Base-by-base conservation (phyloP, 805 yeast species). In the Lipomyces starkeyi region DNA sequence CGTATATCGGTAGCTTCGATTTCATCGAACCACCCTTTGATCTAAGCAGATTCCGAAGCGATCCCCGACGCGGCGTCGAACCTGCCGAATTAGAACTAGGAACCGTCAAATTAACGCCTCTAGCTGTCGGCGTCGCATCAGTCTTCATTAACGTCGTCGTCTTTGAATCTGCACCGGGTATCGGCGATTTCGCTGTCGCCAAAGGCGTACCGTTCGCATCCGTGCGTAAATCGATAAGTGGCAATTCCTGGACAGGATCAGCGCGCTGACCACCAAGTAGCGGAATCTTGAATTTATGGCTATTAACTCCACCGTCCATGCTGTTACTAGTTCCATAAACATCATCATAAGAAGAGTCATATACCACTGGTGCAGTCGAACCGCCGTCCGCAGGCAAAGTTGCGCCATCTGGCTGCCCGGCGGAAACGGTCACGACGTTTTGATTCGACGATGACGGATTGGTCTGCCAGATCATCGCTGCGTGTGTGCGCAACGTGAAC, bases 401-500 rank as follows among this genome's bases (percentile, higher is more conserved):
- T 9, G 20, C 47, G 25, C 49, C 64, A 35, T 13, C 27, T 34
- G 37, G 60, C 53, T 54, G 62, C 22, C 37, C 66, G 6, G 47
- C 69, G 20, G 65, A 59, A 13, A 65, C 64, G 29, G 72, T 25
- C 59, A 63, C 59, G 27, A 53, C 52, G 14, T 47, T 37, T 47
- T 49, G 55, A 27, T 62, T 52, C 5, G 73, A 64, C 20, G 62
- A 62, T 52, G 56, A 54, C 43, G 59, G 65, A 20, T 68, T 59
- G 37, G 65, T 55, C 58, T 62, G 70, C 99, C 99, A 95, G 71
- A 95, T 95, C 80, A 93, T 82, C 0, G 97, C 94, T 0, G 99
- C 99, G 79, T 95, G 99, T 0, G 98, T 95, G 74, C 97, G 86
- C 75, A 95, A 84, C 0, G 99, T 95, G 78, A 95, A 95, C 86